These are phyloP conservation scores for Sugiyamaella mastotermitis DNA, from an alignment of 805 yeast genomes.

Conservation along the genomic window DNA sequence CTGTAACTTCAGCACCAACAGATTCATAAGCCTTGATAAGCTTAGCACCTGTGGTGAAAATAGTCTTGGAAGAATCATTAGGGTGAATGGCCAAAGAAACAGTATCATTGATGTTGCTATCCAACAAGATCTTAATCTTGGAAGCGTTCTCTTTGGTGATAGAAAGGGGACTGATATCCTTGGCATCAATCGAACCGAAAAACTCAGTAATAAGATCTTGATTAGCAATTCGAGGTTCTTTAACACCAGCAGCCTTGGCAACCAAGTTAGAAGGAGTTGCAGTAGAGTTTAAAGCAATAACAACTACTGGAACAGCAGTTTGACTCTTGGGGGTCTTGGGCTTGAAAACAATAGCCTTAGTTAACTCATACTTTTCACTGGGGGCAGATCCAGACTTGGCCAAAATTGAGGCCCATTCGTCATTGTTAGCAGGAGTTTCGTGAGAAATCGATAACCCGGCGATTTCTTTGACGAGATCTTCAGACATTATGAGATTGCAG, in stretches of 20 bases:
- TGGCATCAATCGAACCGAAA: constrained; percentile 45
- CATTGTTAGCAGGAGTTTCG: constrained; percentile 16
- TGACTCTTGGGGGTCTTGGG: constrained; percentile 86
- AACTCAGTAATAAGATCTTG: constrained; percentile 68
- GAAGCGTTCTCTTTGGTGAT: constrained; percentile 42
- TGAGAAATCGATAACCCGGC: constrained; percentile 16
- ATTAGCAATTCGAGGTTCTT: constrained; percentile 84
- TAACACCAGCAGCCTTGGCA: constrained; percentile 62
- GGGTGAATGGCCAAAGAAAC: constrained; percentile 24
- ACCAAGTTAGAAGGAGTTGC: constrained; percentile 60
- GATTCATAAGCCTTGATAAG: constrained; percentile 35
- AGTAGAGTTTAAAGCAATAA: constrained; percentile 67
- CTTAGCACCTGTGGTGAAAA: constrained; percentile 35
- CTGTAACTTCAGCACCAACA: constrained; percentile 41
- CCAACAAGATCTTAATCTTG: constrained; percentile 56
- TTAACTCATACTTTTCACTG: constrained; percentile 20
- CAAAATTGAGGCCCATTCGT: constrained; percentile 19
- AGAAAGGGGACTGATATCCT: constrained; percentile 27
- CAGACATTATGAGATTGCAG: no score
- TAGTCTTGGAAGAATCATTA: constrained; percentile 27
- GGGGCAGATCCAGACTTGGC: constrained; percentile 4
- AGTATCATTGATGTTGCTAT: constrained; percentile 39
- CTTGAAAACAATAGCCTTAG: constrained; percentile 80
- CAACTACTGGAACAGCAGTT: constrained; percentile 70
- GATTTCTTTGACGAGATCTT: constrained; percentile 10